Conservation (phyloP, 805 yeast genomes). For the Metschnikowia lachancei region DNA sequence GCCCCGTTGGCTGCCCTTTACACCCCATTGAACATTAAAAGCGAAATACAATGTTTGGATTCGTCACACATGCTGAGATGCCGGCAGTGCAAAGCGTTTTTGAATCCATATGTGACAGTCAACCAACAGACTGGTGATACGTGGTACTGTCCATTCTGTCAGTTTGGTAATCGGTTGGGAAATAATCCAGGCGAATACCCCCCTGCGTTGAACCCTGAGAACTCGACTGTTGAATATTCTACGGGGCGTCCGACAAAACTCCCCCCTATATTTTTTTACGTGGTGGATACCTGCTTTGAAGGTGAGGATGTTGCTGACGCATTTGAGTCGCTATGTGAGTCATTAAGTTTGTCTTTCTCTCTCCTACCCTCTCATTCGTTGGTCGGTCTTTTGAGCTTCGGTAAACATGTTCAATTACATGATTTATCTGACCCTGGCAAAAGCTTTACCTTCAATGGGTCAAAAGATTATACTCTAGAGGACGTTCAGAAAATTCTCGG, state of each 20-base stretch:
- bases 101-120: constrained; percentile 50
- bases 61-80: constrained; percentile 45
- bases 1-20: constrained; percentile 58
- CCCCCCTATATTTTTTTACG: constrained; percentile 50
- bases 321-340: constrained; percentile 47
- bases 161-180: constrained; percentile 40
- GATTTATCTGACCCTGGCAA: constrained; percentile 37
- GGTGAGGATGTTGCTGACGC: constrained; percentile 47
- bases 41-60: constrained; percentile 35
- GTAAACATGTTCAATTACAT: constrained; percentile 57
- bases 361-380: constrained; percentile 54
- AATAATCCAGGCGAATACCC: constrained; percentile 39
- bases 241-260: constrained; percentile 38
- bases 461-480: constrained; percentile 47
- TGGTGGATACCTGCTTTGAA: constrained; percentile 56
- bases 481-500: constrained; percentile 49
- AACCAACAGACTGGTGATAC: constrained; percentile 23
- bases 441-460: constrained; percentile 52
- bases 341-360: constrained; percentile 42
- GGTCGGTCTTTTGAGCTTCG: constrained; percentile 58
- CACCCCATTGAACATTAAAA: constrained; percentile 54
- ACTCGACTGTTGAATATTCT: constrained; percentile 52
- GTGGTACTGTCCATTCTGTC: constrained; percentile 62
- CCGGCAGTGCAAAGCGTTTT: constrained; percentile 51
- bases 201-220: constrained; percentile 21